A percentile compares a stretch with the other conserved stretches of the same genome.
Evolutionary conservation across 768 basidiomycete genomes (phyloP).

Genomic region (Lactarius sanguifluus): DNA sequence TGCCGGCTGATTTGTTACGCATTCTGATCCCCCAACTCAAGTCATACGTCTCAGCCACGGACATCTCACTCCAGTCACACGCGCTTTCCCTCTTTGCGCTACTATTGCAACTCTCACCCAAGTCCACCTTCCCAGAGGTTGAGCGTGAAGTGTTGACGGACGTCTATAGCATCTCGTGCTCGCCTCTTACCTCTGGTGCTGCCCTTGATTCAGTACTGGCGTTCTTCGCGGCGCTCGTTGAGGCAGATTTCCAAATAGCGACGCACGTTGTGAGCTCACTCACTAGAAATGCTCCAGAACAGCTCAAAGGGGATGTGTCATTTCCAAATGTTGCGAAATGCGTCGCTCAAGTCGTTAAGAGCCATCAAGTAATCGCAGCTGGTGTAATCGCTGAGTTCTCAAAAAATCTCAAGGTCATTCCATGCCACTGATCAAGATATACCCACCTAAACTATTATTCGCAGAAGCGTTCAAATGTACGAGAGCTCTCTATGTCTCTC

Average conservation of each 20-base stretch:
- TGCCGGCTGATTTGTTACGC: constrained; percentile 59
- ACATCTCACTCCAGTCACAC: constrained; percentile 77
- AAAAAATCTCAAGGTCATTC: constrained; percentile 70
- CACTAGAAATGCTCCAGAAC: constrained; percentile 63
- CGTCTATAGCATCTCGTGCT: constrained; percentile 71
- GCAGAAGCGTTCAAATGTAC: constrained; percentile 42
- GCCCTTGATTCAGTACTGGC: constrained; percentile 78
- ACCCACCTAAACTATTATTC: neutral
- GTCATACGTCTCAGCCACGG: constrained; percentile 68
- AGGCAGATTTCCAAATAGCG: constrained; percentile 79
- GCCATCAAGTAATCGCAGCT: constrained; percentile 67
- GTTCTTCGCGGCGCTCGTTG: constrained; percentile 82
- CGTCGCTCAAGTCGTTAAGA: constrained; percentile 78
- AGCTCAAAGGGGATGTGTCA: constrained; percentile 52
- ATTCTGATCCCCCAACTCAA: constrained; percentile 73
- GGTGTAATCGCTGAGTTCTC: constrained; percentile 85
- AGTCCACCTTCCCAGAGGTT: constrained; percentile 69
- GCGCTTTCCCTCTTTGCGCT: constrained; percentile 64
- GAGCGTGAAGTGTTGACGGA: constrained; percentile 66
- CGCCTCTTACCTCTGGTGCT: constrained; percentile 72
- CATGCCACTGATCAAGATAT: neutral
- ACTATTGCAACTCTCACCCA: constrained; percentile 66
- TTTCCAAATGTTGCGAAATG: constrained; percentile 81
- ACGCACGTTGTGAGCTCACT: constrained; percentile 79
- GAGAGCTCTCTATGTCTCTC: constrained; percentile 76